Base-by-base conservation (phyloP, 176 grass and related monocot species). In the Oryza longistaminata region DNA sequence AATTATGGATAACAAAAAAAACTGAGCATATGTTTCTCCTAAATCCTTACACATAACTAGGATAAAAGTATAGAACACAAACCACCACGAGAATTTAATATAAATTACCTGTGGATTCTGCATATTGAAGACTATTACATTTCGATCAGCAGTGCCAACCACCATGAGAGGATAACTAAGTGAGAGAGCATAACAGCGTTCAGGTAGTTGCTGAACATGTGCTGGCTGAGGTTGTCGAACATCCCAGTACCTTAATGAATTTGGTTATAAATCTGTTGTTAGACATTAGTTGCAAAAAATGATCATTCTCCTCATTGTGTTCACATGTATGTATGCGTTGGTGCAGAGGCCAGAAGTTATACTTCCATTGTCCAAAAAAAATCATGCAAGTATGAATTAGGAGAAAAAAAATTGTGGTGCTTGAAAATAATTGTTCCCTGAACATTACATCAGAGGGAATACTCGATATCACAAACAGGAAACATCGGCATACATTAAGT, bases 91-190 rank as follows among this genome's bases (percentile, higher is more conserved):
- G 31, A 24, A 64, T 24, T 37, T 21, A 79, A 77, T 49, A 71
- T 64, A 83, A 53, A 22, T 65, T 66, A 98, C 93, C 93, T 98
- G 89, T 71, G 93, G 96, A 72, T 93, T 98, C 71, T 93, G 91
- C 60, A 94, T 85, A 70, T 95, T 92, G 89, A 87, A 98, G 70
- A 98, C 70, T 85, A 93, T 49, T 17, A 95, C 10, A 3, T 98
- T 94, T 76, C 81, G 81, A 83, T 95, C 96, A 64, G 93, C 89
- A 58, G 91, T 95, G 60, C 93, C 91, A 72, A 98, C 93, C 67
- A 83, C 93, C 93, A 98, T 88, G 44, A 98, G 91, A 78, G 93
- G 96, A 81, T 95, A 98, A 66, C 69, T 85, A 83, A 95, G 85
- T n/a, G 96, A 93, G 37, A 98, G 45, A 77, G 93, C 89, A 93